These are phyloP conservation scores for Citrullus mucosospermus DNA, from an alignment of 306 rosid genomes.

Conservation along the genomic window DNA sequence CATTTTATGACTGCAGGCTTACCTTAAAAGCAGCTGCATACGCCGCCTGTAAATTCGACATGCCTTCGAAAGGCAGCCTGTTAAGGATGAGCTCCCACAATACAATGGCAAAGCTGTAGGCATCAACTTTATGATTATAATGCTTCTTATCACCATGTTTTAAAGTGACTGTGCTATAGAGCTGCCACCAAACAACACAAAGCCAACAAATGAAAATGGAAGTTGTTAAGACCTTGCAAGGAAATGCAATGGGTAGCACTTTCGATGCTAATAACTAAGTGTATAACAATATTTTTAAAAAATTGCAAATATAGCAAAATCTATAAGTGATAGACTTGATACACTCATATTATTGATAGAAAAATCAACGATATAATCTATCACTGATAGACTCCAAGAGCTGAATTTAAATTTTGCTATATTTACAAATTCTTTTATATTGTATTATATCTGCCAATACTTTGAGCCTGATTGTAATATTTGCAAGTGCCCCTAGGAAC, in stretches of 20 bases:
- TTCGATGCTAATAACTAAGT: too few relatives aligned
- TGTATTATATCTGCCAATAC: too few relatives aligned
- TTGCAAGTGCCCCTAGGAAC: background rate
- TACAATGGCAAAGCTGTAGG: conserved; percentile 93
- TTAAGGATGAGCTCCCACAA: conserved; percentile 93
- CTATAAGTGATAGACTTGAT: too few relatives aligned
- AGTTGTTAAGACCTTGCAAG: background rate
- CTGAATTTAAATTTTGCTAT: too few relatives aligned
- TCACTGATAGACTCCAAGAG: too few relatives aligned
- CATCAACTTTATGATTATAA: conserved; percentile 90
- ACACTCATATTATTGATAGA: too few relatives aligned
- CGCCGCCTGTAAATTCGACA: conserved; percentile 98
- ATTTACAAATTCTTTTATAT: too few relatives aligned
- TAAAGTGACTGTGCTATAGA: conserved; percentile 90
- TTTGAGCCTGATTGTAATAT: too few relatives aligned
- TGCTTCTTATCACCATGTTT: conserved; percentile 96
- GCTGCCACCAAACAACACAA: conserved; percentile 23
- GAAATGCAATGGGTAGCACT: background rate
- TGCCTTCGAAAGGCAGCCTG: conserved; percentile 88
- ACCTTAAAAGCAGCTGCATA: conserved; percentile 98
- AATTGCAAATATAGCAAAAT: too few relatives aligned
- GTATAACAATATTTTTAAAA: too few relatives aligned
- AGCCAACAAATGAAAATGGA: background rate
- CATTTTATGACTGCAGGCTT: background rate
- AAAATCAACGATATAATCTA: too few relatives aligned